Evolutionary conservation across 805 yeast genomes (phyloP), one percentile per base, ranked within the genome.

Genomic region (Metahyphopichia silvanorum): DNA sequence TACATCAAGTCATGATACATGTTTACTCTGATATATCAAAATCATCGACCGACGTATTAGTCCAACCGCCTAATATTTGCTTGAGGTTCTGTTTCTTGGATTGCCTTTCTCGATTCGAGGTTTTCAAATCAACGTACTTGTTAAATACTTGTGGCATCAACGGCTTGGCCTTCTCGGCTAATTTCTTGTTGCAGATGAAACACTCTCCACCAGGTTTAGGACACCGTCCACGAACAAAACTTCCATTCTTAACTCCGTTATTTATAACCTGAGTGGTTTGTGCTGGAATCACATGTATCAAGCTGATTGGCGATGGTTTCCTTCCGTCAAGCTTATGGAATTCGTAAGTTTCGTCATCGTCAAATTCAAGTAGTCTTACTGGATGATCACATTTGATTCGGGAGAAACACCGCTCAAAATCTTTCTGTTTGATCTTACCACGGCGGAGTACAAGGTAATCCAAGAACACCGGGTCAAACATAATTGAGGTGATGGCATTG

Each of bases 191-290:
- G 35, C 74, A 66, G 4, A 71, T 28, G 6, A 45, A 16, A 27
- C 74, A 66, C 18, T 61, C 67, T 5, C 78, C 77, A 11, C 68
- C 63, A 12, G 46, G 49, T 23, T 67, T 54, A 1, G 79, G 63
- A 0, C 69, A 66, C 29, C 56, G 60, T 23, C 57, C 68, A 42
- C 75, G 78, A 1, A 66, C 39, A 34, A 52, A 66, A 14, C 69
- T 66, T 0, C 91, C 89, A 40, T 77, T 77, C 38, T 69, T 76
- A 4, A 80, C 74, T 0, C 86, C 87, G 42, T 74, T 73, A 25
- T 74, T 66, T 9, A 81, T 53, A 1, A 73, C 64, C 37, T 75
- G 71, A 1, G 47, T 32, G 9, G 41, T 34, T 5, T 48, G 42
- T 2, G 40, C 34, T 6, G 52, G 51, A 2, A 40, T 42, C 7